phyloP scores from a whole-genome alignment of 176 grass and related monocot species.

The Ananas comosus region DNA sequence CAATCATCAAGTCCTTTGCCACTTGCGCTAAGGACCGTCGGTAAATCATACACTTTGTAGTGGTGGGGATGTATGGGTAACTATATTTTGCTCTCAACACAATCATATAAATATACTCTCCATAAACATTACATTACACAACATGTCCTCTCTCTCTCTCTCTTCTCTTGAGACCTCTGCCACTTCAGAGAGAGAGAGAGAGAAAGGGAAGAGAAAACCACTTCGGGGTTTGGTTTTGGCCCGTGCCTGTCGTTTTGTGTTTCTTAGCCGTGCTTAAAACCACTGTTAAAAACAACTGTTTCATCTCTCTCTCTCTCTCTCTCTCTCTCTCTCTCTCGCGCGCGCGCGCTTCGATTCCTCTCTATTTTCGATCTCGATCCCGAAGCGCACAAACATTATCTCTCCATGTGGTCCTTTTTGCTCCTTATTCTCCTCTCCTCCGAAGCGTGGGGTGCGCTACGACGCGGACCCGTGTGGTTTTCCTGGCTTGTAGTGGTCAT shows the following conservation, averaged over 20 bases:
- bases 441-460: not conserved
- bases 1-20: too few relatives aligned
- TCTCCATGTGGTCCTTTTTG: not conserved
- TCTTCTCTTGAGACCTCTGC: not conserved
- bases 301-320: slow-evolving; percentile 1
- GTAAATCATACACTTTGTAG: too few relatives aligned
- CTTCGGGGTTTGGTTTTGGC: not conserved
- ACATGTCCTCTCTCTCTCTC: not conserved
- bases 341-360: not conserved
- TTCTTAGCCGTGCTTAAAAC: not conserved
- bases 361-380: not conserved
- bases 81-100: not conserved
- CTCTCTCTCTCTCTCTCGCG: not conserved
- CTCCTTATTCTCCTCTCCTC: not conserved
- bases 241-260: not conserved
- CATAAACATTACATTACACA: not conserved
- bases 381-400: not conserved
- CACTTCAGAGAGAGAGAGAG: not conserved
- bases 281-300: slow-evolving; percentile 3
- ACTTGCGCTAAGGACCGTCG: too few relatives aligned
- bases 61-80: too few relatives aligned
- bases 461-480: not conserved
- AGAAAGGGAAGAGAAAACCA: not conserved
- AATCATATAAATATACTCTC: not conserved
- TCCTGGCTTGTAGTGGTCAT: not conserved